Conservation (phyloP, 768 basidiomycete genomes). For the Leccinum variicolor region DNA sequence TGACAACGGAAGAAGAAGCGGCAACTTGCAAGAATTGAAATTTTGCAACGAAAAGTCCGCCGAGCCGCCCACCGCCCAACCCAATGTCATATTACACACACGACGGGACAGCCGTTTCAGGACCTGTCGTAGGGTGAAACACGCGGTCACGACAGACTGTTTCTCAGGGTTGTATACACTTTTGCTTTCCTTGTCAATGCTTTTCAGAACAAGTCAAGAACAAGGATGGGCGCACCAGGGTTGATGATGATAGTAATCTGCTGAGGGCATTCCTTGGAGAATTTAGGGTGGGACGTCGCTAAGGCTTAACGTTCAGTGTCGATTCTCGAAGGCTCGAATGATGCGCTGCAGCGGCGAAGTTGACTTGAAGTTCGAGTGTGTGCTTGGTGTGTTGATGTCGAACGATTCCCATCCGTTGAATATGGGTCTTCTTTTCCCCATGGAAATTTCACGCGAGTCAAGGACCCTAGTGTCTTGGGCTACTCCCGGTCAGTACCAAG, state of each 20-base stretch:
- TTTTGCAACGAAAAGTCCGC: constrained; percentile 2
- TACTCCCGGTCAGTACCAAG: neutral
- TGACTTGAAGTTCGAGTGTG: neutral
- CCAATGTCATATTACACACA: neutral
- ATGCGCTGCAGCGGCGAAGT: neutral
- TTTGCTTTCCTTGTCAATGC: neutral
- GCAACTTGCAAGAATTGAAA: neutral
- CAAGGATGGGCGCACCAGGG: neutral
- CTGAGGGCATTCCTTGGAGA: neutral
- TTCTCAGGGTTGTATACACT: constrained; percentile 1
- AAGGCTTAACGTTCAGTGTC: neutral
- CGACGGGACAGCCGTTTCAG: constrained; percentile 9
- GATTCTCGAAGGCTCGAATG: neutral
- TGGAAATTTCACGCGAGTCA: constrained; percentile 3
- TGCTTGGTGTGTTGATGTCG: neutral
- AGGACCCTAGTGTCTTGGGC: neutral
- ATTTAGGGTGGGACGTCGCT: neutral
- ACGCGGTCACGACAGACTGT: neutral
- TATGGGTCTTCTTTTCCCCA: neutral
- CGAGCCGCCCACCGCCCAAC: neutral
- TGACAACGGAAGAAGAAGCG: constrained; percentile 9
- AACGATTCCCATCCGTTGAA: constrained; percentile 1
- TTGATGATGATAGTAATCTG: neutral
- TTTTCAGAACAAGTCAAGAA: neutral
- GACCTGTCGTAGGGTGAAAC: constrained; percentile 9